Evolutionary conservation across 2,329 filamentous ascomycete genomes (phyloP).

Genomic region (Ophiosphaerella herpotricha): DNA sequence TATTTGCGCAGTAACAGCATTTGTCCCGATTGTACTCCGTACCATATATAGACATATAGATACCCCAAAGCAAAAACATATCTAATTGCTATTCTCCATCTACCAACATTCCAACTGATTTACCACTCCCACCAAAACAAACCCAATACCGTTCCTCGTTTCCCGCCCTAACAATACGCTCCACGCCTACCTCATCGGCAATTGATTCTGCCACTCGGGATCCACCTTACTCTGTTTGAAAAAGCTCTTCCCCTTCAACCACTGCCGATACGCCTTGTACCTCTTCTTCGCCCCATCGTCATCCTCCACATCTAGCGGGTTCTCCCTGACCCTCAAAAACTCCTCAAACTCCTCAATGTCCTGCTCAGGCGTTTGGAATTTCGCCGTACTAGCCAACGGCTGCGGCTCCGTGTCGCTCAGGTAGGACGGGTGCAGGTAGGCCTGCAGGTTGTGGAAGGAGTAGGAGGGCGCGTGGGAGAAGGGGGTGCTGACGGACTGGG

Average conservation of each 20-base stretch:
- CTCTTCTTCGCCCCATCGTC: constrained; percentile 90
- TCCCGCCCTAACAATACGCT: background rate
- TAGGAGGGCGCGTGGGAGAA: constrained; percentile 40
- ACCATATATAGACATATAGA: background rate
- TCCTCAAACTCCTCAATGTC: constrained; percentile 76
- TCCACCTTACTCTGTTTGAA: constrained; percentile 79
- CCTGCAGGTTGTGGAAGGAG: constrained; percentile 20
- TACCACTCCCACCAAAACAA: background rate
- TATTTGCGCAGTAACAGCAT: background rate
- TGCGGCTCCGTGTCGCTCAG: constrained; percentile 4
- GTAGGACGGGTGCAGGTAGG: constrained; percentile 17
- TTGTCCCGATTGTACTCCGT: background rate
- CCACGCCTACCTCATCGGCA: constrained; percentile 33
- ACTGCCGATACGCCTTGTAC: constrained; percentile 95
- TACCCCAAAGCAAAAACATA: no score
- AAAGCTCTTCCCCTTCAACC: constrained; percentile 90
- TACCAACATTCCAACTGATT: background rate
- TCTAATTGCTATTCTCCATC: background rate
- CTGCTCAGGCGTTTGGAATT: constrained; percentile 62
- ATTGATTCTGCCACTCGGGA: constrained; percentile 51
- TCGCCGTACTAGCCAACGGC: constrained; percentile 15
- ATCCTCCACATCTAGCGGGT: constrained; percentile 83
- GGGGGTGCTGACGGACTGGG: constrained; percentile 34
- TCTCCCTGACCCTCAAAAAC: constrained; percentile 75
- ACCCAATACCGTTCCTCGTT: background rate